phyloP scores from a whole-genome alignment of 2,329 filamentous ascomycete species.

The Chrysosporium queenslandicum region DNA sequence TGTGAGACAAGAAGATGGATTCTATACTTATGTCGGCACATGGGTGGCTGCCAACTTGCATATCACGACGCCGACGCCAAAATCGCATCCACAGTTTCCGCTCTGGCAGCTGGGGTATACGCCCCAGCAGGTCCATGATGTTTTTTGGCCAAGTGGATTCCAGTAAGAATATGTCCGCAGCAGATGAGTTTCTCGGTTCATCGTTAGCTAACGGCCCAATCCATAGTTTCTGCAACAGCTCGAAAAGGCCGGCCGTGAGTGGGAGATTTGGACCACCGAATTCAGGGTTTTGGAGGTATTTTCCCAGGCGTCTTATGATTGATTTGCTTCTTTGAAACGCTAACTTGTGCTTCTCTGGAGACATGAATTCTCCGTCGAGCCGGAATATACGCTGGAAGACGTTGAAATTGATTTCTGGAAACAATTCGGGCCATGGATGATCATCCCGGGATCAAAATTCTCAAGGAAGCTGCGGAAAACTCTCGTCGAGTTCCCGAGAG shows the following conservation, averaged over 20 bases:
- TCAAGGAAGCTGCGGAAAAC: background rate
- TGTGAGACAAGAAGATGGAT: background rate
- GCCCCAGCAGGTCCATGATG: background rate
- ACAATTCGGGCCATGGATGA: background rate
- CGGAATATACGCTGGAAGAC: background rate
- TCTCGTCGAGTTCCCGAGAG: background rate
- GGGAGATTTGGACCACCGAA: background rate
- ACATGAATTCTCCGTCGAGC: background rate
- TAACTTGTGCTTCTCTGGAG: background rate
- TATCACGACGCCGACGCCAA: background rate
- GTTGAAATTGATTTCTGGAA: background rate
- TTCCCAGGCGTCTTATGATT: background rate
- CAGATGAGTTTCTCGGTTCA: background rate
- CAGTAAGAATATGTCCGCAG: background rate
- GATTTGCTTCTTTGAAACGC: background rate
- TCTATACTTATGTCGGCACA: background rate
- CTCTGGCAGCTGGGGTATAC: background rate
- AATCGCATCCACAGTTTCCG: background rate
- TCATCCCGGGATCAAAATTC: background rate
- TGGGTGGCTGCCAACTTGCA: background rate
- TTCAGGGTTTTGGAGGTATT: background rate
- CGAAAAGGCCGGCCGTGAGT: background rate
- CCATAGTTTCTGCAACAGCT: background rate
- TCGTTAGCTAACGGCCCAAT: background rate
- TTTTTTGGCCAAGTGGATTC: background rate